Base-by-base conservation (phyloP, 1,284 basidiomycete genomes). In the Apiotrichum sp. region DNA sequence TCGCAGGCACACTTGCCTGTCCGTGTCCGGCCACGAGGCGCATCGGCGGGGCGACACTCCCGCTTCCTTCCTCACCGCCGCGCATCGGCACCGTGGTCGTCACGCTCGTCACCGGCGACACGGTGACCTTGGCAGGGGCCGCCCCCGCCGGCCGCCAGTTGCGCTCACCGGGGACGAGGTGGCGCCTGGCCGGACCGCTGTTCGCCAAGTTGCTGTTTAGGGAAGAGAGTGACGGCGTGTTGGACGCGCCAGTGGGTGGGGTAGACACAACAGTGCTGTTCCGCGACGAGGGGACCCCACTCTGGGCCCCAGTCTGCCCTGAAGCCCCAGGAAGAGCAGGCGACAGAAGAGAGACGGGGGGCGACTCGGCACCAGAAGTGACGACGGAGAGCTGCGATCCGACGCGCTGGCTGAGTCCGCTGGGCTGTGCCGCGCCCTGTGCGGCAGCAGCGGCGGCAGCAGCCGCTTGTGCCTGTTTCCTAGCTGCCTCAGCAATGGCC, bases 81-180 rank as follows among this genome's bases (percentile, higher is more conserved):
- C 48, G 42, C 33, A 22, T 40, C 3, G 56, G 67, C 9, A 70
- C 62, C 1, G 70, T 70, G 0, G 70, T 73, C 6, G 70, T 73
- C 34, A 71, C 61, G 44, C 67, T 69, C 8, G 71, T 73, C 2
- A 74, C 66, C 4, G 72, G 70, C 11, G 71, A 71, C 4, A 74
- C 64, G 3, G 68, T 69, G 33, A 73, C 71, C 51, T 72, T 69
- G 34, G 72, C 71, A 4, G 69, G 67, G 3, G 70, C 68, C 1
- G 68, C 69, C 14, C 65, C 64, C 8, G 63, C 55, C 0, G 72
- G 71, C n/a, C 65, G 58, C 72, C 72, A 74, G 46, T 66, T 63
- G 38, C 67, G 48, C 47, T 71, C 68, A 9, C 61, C 62, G 13
- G 57, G 59, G n/a, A 61, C 34, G 1, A 65, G 49, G 38, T 66